Base-by-base conservation (phyloP, 371 early-diverging fungal species). In the Mortierella polycephala region DNA sequence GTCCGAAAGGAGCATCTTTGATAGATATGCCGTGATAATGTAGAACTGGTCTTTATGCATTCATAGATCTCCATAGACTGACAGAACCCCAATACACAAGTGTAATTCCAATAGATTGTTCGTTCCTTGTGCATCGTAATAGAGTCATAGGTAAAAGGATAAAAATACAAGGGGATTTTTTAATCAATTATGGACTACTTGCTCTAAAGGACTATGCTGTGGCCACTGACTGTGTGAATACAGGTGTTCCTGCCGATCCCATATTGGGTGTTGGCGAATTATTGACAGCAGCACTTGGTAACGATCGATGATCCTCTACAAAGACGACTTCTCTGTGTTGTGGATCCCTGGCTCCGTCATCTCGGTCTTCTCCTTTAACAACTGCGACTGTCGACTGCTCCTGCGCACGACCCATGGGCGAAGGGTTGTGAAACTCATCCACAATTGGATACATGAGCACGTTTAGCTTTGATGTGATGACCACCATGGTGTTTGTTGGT, bases 401-500 rank as follows among this genome's bases (percentile, higher is more conserved):
- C 30, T 16, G 66, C 11, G 63, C 30, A 5, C 79, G 72, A 16
- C 55, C 55, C 54, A 57, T 1, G 4, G 68, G 71, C 1, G 72
- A 61, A 0, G 68, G 65, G 47, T 64, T 77, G n/a, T 91, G 89
- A 81, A 84, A 91, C 67, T 91, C 83, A 64, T 94, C 94, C 58
- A 86, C 85, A 74, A 95, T 93, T 10, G 95, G 95, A 58, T 90
- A 92, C 67, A 93, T 70, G 51, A 92, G 84, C 0, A 95, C 93
- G 57, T 94, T 95, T 55, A 92, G 66, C 71, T 90, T 92, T 12
- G 93, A 90, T 37, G 94, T 95, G 49, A 95, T 89, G 14, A 94
- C 90, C 46, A 95, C 75, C 61, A 94, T 51, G 11, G 90, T 92
- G 71, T 95, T 95, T n/a, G 91, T 90, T 0, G 95, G 95, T 52